Evolutionary conservation across 306 rosid species (phyloP).

Genomic region (Cicer chorassanicum): DNA sequence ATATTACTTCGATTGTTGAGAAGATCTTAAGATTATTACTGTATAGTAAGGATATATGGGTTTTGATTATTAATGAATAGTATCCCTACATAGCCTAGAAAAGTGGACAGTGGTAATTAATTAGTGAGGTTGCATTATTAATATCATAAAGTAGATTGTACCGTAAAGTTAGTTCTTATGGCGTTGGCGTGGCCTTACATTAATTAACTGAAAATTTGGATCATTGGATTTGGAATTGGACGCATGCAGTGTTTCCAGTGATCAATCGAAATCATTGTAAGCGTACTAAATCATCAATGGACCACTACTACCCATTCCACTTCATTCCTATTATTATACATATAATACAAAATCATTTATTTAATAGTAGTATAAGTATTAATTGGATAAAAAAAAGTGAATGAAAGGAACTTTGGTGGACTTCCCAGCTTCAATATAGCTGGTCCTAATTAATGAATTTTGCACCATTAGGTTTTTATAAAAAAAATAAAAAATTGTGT

Average conservation of each 20-base stretch:
- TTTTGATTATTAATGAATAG: neutral
- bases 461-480: no score
- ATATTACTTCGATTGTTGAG: no score
- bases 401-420: neutral
- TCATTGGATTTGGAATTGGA: constrained; percentile 36
- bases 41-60: no score
- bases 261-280: constrained; percentile 61
- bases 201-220: constrained; percentile 49
- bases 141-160: constrained; percentile 49
- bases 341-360: no score
- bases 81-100: constrained; percentile 47
- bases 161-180: constrained; percentile 45
- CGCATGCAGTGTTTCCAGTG: constrained; percentile 62
- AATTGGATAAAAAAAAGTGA: neutral
- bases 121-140: constrained; percentile 42
- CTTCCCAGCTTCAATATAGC: no score
- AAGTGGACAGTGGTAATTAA: constrained; percentile 51
- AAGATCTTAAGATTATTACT: no score
- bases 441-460: no score
- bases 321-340: no score
- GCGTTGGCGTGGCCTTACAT: constrained; percentile 42
- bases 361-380: neutral
- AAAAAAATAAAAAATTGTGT: no score
- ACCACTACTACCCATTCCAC: constrained; percentile 44
- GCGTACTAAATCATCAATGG: constrained; percentile 48